Conservation (phyloP, 2,329 filamentous ascomycete genomes). For the Pyrenophora tritici-repentis region DNA sequence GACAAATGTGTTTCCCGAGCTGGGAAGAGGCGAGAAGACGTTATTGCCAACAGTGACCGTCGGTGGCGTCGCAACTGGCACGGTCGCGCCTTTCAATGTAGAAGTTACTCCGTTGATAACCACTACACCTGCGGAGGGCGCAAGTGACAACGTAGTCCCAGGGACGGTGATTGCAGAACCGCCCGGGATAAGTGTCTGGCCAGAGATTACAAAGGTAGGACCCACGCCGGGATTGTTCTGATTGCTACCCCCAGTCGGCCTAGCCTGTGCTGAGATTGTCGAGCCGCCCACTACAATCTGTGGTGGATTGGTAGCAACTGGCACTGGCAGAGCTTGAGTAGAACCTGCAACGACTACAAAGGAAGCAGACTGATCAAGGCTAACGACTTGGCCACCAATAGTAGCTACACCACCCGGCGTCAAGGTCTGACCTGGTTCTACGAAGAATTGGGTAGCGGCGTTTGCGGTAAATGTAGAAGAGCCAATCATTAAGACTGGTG, state of each 20-base stretch:
- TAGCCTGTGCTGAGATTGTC: slow-evolving; percentile 29
- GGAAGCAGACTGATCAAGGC: slow-evolving; percentile 47
- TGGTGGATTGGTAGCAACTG: slow-evolving; percentile 12
- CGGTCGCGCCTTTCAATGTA: slow-evolving; percentile 36
- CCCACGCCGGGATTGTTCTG: slow-evolving; percentile 5
- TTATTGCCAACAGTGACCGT: slow-evolving; percentile 19
- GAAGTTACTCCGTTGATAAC: slow-evolving; percentile 43
- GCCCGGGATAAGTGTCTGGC: slow-evolving; percentile 44
- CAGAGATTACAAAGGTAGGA: slow-evolving; percentile 46
- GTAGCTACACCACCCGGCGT: slow-evolving; percentile 48
- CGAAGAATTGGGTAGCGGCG: slow-evolving; percentile 53
- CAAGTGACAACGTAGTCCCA: slow-evolving; percentile 42
- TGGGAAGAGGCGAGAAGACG: slow-evolving; percentile 31
- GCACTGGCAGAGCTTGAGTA: slow-evolving; percentile 37
- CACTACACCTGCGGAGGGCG: slow-evolving; percentile 30
- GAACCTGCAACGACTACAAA: slow-evolving; percentile 49
- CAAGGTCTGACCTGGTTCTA: slow-evolving; percentile 47
- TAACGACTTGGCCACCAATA: slow-evolving; percentile 48
- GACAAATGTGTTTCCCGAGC: slow-evolving; percentile 43
- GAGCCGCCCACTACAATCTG: slow-evolving; percentile 37
- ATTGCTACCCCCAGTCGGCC: background rate
- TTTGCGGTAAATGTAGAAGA: slow-evolving; percentile 50
- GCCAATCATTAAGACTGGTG: slow-evolving; percentile 50
- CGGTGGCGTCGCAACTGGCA: slow-evolving; percentile 23
- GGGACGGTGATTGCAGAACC: slow-evolving; percentile 40